phyloP scores from a whole-genome alignment of 192 early-diverging fungal species.

The Gonapodya sp. region DNA sequence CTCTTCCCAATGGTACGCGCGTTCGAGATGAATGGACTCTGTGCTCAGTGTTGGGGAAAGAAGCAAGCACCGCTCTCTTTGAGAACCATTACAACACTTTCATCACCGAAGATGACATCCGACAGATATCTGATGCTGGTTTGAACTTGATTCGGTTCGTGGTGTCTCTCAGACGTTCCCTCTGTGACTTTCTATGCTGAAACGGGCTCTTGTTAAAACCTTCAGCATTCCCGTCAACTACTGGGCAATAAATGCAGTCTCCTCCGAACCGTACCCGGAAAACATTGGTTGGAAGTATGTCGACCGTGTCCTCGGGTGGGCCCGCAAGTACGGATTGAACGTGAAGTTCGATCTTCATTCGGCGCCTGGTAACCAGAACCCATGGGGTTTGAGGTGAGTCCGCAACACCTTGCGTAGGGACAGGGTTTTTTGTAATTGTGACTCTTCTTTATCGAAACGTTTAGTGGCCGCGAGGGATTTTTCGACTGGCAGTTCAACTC shows the following conservation, averaged over 20 bases:
- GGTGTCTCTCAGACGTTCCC: no score
- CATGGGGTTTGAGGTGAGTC: slow-evolving; percentile 41
- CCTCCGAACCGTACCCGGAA: slow-evolving; percentile 51
- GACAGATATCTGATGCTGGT: slow-evolving; percentile 35
- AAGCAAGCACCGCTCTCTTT: slow-evolving; percentile 34
- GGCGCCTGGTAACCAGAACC: slow-evolving; percentile 65
- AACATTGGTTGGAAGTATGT: slow-evolving; percentile 45
- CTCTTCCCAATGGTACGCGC: slow-evolving; percentile 20
- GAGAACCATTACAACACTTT: slow-evolving; percentile 48
- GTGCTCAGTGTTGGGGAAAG: slow-evolving; percentile 42
- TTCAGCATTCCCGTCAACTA: slow-evolving; percentile 54
- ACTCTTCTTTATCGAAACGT: neutral
- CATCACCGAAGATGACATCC: slow-evolving; percentile 50
- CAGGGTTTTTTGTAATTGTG: neutral
- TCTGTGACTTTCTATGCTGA: no score
- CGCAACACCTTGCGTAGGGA: no score
- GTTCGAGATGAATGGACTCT: slow-evolving; percentile 58
- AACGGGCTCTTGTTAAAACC: neutral
- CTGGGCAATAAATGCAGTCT: slow-evolving; percentile 49
- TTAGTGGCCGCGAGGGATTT: slow-evolving; percentile 15
- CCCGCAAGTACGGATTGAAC: slow-evolving; percentile 48
- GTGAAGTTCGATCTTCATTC: slow-evolving; percentile 63
- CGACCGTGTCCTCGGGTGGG: slow-evolving; percentile 46
- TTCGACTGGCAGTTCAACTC: slow-evolving; percentile 32
- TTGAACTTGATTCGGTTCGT: slow-evolving; percentile 46